phyloP scores from a whole-genome alignment of 345 rosid genomes.

The Eucalyptus sideroxylon region DNA sequence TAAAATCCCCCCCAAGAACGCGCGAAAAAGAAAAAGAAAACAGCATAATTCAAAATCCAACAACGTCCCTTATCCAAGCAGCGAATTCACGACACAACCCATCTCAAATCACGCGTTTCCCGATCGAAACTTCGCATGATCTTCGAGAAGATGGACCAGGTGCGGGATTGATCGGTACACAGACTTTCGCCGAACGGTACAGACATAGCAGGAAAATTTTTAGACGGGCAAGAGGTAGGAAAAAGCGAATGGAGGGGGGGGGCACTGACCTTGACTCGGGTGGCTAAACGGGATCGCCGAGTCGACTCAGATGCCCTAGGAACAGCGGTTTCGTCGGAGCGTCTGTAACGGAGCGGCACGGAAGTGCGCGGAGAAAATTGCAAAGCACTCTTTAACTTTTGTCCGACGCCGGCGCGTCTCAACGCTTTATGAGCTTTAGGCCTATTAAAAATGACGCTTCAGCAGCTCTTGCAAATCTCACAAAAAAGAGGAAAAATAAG shows the following conservation, averaged over 20 bases:
- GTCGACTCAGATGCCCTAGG: slow-evolving; percentile 7
- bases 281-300: background rate
- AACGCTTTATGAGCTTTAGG: background rate
- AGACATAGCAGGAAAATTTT: background rate
- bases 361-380: background rate
- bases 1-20: background rate
- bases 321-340: background rate
- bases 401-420: background rate
- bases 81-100: background rate
- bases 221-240: background rate
- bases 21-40: background rate
- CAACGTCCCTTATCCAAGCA: background rate
- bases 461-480: accelerated
- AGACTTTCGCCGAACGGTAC: background rate
- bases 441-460: background rate
- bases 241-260: background rate
- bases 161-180: background rate
- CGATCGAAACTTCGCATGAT: background rate
- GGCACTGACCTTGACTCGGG: background rate
- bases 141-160: background rate
- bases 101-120: background rate
- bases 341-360: background rate
- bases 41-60: background rate
- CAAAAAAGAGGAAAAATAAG: background rate
- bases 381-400: background rate